These are phyloP conservation scores for Metschnikowia colocasiae DNA, from an alignment of 805 yeast genomes.

Conservation along the genomic window DNA sequence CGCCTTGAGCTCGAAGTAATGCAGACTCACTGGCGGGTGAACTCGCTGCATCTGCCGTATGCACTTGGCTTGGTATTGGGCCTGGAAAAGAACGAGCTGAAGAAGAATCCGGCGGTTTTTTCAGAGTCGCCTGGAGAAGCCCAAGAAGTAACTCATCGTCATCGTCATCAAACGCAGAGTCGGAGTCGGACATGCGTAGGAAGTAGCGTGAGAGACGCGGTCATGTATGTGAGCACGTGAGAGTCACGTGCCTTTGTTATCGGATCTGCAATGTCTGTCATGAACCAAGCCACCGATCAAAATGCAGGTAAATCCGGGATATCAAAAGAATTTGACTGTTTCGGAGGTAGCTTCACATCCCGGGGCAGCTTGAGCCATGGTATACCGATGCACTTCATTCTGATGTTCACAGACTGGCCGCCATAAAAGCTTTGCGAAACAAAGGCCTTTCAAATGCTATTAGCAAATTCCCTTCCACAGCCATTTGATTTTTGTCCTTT, in stretches of 20 bases:
- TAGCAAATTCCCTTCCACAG: too few species aligned
- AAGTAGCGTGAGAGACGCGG: background rate
- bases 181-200: constrained; percentile 4
- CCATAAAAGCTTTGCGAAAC: too few species aligned
- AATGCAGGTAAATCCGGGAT: too few species aligned
- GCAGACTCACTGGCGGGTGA: background rate
- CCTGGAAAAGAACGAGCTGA: background rate
- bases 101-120: constrained; percentile 6
- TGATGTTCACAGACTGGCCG: too few species aligned
- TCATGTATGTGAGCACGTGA: background rate
- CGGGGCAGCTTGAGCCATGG: too few species aligned
- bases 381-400: too few species aligned
- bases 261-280: too few species aligned
- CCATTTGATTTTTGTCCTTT: too few species aligned
- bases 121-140: constrained; percentile 41
- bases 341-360: too few species aligned
- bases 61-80: background rate
- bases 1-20: constrained; percentile 66
- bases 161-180: constrained; percentile 34
- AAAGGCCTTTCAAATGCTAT: too few species aligned
- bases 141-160: constrained; percentile 47
- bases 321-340: too few species aligned
- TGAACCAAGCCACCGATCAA: too few species aligned
- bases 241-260: background rate
- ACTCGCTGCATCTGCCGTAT: constrained; percentile 6